A percentile compares a stretch with the other conserved stretches of the same genome.
Conservation (phyloP, 768 basidiomycete species). For the Filobasidium floriforme region DNA sequence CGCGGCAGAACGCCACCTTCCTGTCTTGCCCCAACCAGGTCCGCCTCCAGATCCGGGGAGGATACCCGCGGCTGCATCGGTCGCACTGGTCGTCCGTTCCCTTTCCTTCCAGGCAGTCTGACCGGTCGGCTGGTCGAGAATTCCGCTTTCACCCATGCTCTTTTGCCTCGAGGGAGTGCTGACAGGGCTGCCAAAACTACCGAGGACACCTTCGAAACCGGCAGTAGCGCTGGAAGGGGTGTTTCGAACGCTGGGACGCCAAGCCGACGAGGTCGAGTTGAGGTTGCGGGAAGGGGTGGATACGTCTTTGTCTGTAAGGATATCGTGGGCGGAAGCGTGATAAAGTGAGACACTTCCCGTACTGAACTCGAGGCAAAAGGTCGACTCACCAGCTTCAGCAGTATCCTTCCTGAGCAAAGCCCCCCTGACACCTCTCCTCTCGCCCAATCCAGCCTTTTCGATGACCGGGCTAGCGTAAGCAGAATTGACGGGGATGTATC, state of each 20-base stretch:
- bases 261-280: conserved; percentile 18
- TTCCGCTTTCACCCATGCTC: neutral
- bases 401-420: conserved; percentile 8
- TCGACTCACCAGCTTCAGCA: conserved; percentile 48
- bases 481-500: conserved; percentile 5
- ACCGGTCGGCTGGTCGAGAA: neutral
- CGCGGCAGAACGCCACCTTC: conserved; percentile 37
- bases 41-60: conserved; percentile 38
- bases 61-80: conserved; percentile 11
- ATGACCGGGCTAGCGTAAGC: conserved; percentile 3
- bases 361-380: conserved; percentile 46
- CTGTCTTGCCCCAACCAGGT: conserved; percentile 40
- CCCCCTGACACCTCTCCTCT: conserved; percentile 15
- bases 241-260: conserved; percentile 32
- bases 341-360: neutral
- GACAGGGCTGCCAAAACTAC: conserved; percentile 29
- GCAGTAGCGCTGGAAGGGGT: conserved; percentile 25
- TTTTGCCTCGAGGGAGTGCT: conserved; percentile 10
- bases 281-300: conserved; percentile 8
- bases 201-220: conserved; percentile 44
- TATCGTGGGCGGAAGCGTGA: neutral
- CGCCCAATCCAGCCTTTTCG: conserved; percentile 12
- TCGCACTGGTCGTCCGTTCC: neutral
- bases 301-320: neutral
- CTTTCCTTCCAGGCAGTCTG: conserved; percentile 4